These are phyloP conservation scores for Porphyrellus sp. DNA, from an alignment of 1,284 basidiomycete genomes.

Conservation along the genomic window DNA sequence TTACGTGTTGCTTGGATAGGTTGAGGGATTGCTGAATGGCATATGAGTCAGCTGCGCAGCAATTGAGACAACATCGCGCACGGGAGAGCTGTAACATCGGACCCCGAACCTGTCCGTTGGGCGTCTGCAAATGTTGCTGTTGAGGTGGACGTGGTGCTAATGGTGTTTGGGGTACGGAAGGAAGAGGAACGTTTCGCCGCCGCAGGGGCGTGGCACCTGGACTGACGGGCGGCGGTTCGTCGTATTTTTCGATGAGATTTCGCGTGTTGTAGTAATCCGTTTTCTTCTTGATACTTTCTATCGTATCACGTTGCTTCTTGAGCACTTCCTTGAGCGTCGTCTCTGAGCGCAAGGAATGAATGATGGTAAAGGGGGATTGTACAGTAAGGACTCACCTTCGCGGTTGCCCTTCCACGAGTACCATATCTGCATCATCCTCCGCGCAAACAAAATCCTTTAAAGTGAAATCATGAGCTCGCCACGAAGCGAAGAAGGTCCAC, in stretches of 20 bases:
- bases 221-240: conserved; percentile 48
- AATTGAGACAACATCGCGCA: conserved; percentile 27
- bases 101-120: conserved; percentile 18
- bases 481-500: background rate
- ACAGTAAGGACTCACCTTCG: conserved; percentile 62
- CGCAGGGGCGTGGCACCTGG: conserved; percentile 36
- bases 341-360: conserved; percentile 47
- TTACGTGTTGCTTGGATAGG: conserved; percentile 62
- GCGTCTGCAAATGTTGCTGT: conserved; percentile 23
- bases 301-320: conserved; percentile 78
- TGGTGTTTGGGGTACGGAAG: conserved; percentile 27
- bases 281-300: conserved; percentile 97
- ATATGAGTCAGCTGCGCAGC: conserved; percentile 7
- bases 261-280: conserved; percentile 94
- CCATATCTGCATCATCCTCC: conserved; percentile 84
- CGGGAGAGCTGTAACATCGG: conserved; percentile 41
- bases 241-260: conserved; percentile 89
- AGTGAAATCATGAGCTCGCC: conserved; percentile 3
- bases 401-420: conserved; percentile 80
- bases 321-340: conserved; percentile 74
- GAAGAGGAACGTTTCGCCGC: conserved; percentile 24
- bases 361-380: background rate
- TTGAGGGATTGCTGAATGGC: conserved; percentile 36
- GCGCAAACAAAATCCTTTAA: conserved; percentile 74
- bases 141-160: conserved; percentile 19